Base-by-base conservation (phyloP, 768 basidiomycete species). In the Neoboletus magnificus region DNA sequence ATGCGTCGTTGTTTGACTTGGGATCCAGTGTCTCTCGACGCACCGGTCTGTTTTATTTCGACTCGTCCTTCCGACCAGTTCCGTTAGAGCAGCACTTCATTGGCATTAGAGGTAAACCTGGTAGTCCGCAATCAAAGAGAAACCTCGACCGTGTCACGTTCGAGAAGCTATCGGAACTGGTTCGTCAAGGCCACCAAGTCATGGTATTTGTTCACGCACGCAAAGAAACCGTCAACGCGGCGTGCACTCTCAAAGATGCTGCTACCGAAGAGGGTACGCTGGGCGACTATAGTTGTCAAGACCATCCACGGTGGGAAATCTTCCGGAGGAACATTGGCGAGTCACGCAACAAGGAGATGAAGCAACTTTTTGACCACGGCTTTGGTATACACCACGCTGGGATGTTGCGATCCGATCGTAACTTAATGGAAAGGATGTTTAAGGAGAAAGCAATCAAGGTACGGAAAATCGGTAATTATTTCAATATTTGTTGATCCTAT, bases 171-270 rank as follows among this genome's bases (percentile, higher is more conserved):
- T 81, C 87, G 4, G 88, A 90, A 33, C 77, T 98, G 7, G 91
- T 98, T 29, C 79, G 74, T n/a, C 82, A 86, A 62, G 97, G 95
- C 3, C 97, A 99, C 73, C 97, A 98, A 71, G 93, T 97, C 57
- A 98, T 99, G 95, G 95, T 99, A 1, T 99, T 99, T 65, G 97
- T 99, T 10, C 97, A 99, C 71, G 93, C 97, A 15, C 82, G 97
- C 30, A 98, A 97, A 74, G 97, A 98, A 67, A 99, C 97, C 0
- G 97, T 98, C 50, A 97, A 96, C 68, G 83, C 91, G 1, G 95
- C 95, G 0, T 75, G 85, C 64, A 82, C 80, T 11, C 77, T 99
- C 25, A 84, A 84, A 54, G 97, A 98, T 57, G 78, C 86, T 54
- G 85, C 92, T 4, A 59, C 81, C 4, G 67, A 77, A 16, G 91